phyloP scores from a whole-genome alignment of 352 stramenopile genomes.

The Pythium monospermum region DNA sequence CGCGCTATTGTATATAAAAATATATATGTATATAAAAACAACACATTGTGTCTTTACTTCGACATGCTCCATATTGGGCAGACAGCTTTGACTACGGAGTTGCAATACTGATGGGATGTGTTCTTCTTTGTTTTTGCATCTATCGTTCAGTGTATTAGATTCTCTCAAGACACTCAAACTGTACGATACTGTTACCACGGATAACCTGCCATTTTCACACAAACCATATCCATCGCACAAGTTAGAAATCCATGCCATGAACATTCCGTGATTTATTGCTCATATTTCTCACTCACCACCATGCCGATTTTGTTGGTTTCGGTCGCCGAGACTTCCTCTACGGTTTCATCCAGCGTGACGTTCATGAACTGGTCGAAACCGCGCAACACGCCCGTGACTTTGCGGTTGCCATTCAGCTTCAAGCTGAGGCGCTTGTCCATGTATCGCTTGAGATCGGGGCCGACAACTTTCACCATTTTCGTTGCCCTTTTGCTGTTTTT shows the following conservation, averaged over 20 bases:
- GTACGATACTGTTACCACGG: slow-evolving; percentile 87
- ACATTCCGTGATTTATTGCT: not conserved
- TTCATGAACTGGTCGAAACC: slow-evolving; percentile 98
- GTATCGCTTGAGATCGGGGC: slow-evolving; percentile 87
- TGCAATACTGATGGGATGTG: not conserved
- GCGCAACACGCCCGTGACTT: slow-evolving; percentile 89
- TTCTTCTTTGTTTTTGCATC: not conserved
- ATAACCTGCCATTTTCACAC: slow-evolving; percentile 50
- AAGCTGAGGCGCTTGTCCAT: slow-evolving; percentile 95
- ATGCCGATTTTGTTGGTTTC: slow-evolving; percentile 90
- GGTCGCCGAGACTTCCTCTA: slow-evolving; percentile 85
- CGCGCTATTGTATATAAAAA: slow-evolving; percentile 25
- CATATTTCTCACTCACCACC: slow-evolving; percentile 91
- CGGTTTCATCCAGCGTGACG: slow-evolving; percentile 93
- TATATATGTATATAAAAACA: too few species aligned
- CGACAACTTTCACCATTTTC: slow-evolving; percentile 72
- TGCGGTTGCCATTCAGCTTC: slow-evolving; percentile 94
- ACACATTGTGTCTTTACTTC: slow-evolving; percentile 1
- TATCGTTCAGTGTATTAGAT: slow-evolving; percentile 33
- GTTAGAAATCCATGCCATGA: not conserved
- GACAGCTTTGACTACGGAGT: not conserved
- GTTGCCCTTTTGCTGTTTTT: slow-evolving; percentile 6
- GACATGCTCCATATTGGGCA: not conserved
- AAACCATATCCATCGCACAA: not conserved
- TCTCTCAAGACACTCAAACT: slow-evolving; percentile 85